Conservation (phyloP, 192 early-diverging fungal genomes). For the Kappamyces sp. region DNA sequence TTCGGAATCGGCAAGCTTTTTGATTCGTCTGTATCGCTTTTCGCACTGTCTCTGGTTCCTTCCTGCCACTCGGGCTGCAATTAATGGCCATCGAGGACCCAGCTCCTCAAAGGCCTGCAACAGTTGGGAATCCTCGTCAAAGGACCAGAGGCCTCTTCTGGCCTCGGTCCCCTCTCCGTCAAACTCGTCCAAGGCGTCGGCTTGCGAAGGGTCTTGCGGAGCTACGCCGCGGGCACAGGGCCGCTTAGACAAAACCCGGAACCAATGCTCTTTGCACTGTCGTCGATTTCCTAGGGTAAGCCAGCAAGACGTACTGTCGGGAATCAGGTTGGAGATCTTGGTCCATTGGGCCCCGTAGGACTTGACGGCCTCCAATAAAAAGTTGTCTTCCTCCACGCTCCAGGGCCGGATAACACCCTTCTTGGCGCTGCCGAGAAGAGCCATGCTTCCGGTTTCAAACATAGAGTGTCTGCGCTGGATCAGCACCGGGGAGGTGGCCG, state of each 20-base stretch:
- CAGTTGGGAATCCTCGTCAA: slow-evolving; percentile 26
- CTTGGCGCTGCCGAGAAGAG: slow-evolving; percentile 4
- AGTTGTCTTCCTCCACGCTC: slow-evolving; percentile 18
- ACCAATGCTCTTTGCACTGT: slow-evolving; percentile 36
- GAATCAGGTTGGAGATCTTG: slow-evolving; percentile 8
- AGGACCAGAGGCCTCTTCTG: slow-evolving; percentile 22
- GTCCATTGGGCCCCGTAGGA: slow-evolving; percentile 13
- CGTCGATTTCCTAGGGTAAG: slow-evolving; percentile 26
- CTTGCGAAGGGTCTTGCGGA: slow-evolving; percentile 5
- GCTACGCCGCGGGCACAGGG: slow-evolving; percentile 14
- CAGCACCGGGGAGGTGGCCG: background rate
- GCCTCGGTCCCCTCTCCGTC: too few relatives aligned
- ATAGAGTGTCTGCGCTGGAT: slow-evolving; percentile 16
- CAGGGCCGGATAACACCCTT: slow-evolving; percentile 21
- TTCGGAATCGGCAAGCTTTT: background rate
- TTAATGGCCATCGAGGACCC: slow-evolving; percentile 12
- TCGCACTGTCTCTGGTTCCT: slow-evolving; percentile 6
- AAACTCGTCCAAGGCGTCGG: background rate
- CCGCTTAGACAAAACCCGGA: slow-evolving; percentile 25
- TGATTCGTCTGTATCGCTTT: slow-evolving; percentile 12
- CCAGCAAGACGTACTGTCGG: background rate
- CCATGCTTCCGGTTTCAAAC: background rate
- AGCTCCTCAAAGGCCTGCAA: slow-evolving; percentile 18
- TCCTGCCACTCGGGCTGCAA: slow-evolving; percentile 9
- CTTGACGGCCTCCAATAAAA: slow-evolving; percentile 12